phyloP scores from a whole-genome alignment of 305 asterid genomes.

The Plantago coronopus region DNA sequence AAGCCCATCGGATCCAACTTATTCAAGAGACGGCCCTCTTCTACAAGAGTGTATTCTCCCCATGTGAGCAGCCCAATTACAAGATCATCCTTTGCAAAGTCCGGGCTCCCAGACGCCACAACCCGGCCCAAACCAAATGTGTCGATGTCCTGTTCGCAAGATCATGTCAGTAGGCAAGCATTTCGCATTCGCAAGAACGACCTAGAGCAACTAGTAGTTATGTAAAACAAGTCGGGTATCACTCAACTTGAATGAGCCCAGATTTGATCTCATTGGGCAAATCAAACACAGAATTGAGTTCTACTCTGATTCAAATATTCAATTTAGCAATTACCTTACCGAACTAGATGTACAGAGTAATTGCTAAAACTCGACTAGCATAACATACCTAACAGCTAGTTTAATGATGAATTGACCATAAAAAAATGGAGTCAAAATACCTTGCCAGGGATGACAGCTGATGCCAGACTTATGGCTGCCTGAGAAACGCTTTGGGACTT shows the following conservation, averaged over 20 bases:
- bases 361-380: too few species aligned
- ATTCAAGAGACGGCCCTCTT: constrained; percentile 33
- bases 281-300: too few species aligned
- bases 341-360: not conserved
- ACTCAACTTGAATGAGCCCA: too few species aligned
- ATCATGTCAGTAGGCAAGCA: not conserved
- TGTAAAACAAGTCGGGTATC: too few species aligned
- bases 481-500: constrained; percentile 44
- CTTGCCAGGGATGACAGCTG: constrained; percentile 36
- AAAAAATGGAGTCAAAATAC: constrained; percentile 16
- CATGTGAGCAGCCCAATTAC: constrained; percentile 55
- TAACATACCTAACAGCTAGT: too few species aligned
- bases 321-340: too few species aligned
- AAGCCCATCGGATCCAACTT: constrained; percentile 49
- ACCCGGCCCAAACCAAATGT: constrained; percentile 57
- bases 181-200: too few species aligned
- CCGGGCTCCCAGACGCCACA: constrained; percentile 41
- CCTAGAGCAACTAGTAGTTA: too few species aligned
- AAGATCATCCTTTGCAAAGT: constrained; percentile 38
- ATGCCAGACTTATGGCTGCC: constrained; percentile 25
- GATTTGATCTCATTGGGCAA: too few species aligned
- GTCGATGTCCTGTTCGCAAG: constrained; percentile 37
- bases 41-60: constrained; percentile 50
- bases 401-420: not conserved
- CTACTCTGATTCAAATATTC: too few species aligned